phyloP scores from a whole-genome alignment of 768 basidiomycete genomes.

The Podaxis pistillaris region DNA sequence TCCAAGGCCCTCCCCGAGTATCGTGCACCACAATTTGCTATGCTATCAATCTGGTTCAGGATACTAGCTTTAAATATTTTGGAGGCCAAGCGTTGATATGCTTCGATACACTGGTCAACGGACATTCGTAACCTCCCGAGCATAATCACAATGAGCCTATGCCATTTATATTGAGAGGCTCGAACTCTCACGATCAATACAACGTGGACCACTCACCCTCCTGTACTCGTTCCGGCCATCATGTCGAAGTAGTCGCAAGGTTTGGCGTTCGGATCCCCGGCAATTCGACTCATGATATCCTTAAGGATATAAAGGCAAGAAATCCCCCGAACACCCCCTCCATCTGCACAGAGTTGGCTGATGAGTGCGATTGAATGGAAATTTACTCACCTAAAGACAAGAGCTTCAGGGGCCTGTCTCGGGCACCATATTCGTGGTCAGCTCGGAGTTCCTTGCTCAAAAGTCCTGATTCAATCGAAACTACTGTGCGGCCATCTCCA shows the following conservation, averaged over 20 bases:
- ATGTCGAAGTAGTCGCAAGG: conserved; percentile 35
- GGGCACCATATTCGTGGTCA: conserved; percentile 22
- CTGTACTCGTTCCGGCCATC: conserved; percentile 34
- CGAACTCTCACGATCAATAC: background rate
- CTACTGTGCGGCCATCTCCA: conserved; percentile 18
- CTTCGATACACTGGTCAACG: conserved; percentile 30
- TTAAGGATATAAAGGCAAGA: conserved; percentile 30
- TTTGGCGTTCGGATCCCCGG: conserved; percentile 21
- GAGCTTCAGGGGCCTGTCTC: conserved; percentile 23
- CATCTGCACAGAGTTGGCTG: conserved; percentile 21
- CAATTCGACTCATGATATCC: conserved; percentile 28
- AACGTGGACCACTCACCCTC: conserved; percentile 24
- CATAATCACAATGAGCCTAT: conserved; percentile 35
- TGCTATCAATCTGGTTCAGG: conserved; percentile 15
- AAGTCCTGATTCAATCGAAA: conserved; percentile 25
- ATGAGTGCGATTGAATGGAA: background rate
- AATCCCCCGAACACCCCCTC: conserved; percentile 35
- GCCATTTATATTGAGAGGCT: background rate
- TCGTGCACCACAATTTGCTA: conserved; percentile 22
- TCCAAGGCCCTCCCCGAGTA: conserved; percentile 26
- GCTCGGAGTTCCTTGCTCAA: conserved; percentile 25
- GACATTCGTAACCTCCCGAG: conserved; percentile 35
- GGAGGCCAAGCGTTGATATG: conserved; percentile 26
- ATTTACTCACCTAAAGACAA: conserved; percentile 21
- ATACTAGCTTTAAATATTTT: conserved; percentile 28